phyloP scores from a whole-genome alignment of 2,329 filamentous ascomycete genomes.

The Penicillium sp. region DNA sequence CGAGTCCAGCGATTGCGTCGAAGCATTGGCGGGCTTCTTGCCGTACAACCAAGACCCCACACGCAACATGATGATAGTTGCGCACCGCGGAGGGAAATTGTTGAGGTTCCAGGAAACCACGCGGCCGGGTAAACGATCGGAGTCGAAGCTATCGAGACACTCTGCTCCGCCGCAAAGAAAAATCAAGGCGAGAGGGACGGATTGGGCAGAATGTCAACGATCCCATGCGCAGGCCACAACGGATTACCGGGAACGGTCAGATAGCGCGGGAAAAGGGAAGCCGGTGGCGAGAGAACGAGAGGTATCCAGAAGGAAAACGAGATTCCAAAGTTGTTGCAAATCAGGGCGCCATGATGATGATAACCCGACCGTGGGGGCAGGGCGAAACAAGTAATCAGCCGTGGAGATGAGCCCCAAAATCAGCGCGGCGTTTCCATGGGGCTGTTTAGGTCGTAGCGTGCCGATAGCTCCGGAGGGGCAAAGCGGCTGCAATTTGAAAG shows the following conservation, averaged over 20 bases:
- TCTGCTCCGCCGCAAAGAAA: neutral
- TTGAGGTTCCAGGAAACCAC: neutral
- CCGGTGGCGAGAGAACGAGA: slow-evolving; percentile 4
- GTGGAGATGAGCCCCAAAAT: neutral
- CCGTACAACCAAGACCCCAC: slow-evolving; percentile 49
- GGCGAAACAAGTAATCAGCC: neutral
- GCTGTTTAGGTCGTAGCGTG: slow-evolving; percentile 1
- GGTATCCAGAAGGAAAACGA: neutral
- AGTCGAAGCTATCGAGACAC: neutral
- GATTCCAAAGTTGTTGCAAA: neutral
- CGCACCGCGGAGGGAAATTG: neutral
- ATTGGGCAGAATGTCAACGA: slow-evolving; percentile 31
- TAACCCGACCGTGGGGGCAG: neutral
- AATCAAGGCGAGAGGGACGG: slow-evolving; percentile 17
- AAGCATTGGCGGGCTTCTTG: slow-evolving; percentile 45
- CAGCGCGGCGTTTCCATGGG: slow-evolving; percentile 14
- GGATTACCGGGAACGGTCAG: slow-evolving; percentile 25
- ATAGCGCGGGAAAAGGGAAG: slow-evolving; percentile 5
- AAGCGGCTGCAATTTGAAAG: neutral
- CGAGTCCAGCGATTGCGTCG: slow-evolving; percentile 59
- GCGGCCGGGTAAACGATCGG: neutral
- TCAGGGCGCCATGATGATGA: neutral
- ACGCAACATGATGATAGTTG: slow-evolving; percentile 36
- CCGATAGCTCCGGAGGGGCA: slow-evolving; percentile 15
- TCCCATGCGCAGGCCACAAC: slow-evolving; percentile 23